phyloP scores from a whole-genome alignment of 768 basidiomycete genomes.

The Calocera cornea region DNA sequence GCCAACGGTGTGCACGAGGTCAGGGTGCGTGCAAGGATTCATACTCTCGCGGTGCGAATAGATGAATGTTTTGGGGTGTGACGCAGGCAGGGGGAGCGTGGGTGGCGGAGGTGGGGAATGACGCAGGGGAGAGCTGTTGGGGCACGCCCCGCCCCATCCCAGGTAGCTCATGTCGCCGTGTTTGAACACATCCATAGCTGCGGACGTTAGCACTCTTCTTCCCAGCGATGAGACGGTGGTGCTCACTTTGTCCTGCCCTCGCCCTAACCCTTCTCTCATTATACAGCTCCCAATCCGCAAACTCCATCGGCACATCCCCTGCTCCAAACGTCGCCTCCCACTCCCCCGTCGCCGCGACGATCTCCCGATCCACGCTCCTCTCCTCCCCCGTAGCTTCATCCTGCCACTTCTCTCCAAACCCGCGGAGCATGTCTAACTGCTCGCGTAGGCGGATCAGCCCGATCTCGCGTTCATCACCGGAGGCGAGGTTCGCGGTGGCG shows the following conservation, averaged over 20 bases:
- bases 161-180: neutral
- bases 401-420: neutral
- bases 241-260: neutral
- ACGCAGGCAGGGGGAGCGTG: neutral
- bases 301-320: neutral
- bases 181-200: conserved; percentile 2
- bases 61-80: conserved; percentile 28
- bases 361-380: neutral
- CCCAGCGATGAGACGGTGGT: neutral
- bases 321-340: conserved; percentile 2
- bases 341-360: neutral
- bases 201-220: neutral
- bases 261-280: neutral
- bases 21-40: conserved; percentile 39
- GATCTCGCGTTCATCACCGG: neutral
- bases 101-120: neutral
- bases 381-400: neutral
- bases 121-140: conserved; percentile 6
- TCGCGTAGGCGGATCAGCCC: neutral
- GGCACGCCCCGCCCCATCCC: conserved; percentile 27
- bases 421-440: neutral
- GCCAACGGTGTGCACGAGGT: conserved; percentile 9
- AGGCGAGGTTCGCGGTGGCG: neutral
- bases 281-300: neutral
- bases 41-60: conserved; percentile 35